Percentiles rank a stretch among this genome's conserved stretches.
These are phyloP conservation scores for Phlebopus sp. DNA, from an alignment of 1,284 basidiomycete genomes.

Conservation along the genomic window DNA sequence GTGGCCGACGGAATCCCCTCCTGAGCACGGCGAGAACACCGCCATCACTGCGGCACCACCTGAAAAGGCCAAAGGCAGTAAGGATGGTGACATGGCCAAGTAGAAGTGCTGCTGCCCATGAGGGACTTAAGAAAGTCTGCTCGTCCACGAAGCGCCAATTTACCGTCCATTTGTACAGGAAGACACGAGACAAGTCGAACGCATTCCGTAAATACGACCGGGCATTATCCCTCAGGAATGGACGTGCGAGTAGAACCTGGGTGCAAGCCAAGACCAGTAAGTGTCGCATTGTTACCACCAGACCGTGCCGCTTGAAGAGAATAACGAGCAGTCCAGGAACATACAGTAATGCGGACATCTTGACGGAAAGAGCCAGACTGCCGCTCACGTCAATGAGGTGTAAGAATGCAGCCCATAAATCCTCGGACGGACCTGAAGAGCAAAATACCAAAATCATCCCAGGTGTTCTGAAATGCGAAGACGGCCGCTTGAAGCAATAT, in stretches of 20 bases:
- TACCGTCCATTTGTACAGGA: constrained; percentile 96
- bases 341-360: constrained; percentile 96
- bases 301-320: constrained; percentile 71
- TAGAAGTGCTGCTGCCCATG: constrained; percentile 66
- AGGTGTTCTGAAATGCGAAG: constrained; percentile 55
- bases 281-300: constrained; percentile 54
- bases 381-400: constrained; percentile 11
- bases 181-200: constrained; percentile 87
- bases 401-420: neutral
- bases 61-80: constrained; percentile 65
- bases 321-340: constrained; percentile 85
- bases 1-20: constrained; percentile 55
- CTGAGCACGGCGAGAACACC: constrained; percentile 55
- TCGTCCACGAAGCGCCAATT: constrained; percentile 93
- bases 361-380: constrained; percentile 86
- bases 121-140: constrained; percentile 64
- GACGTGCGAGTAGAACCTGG: constrained; percentile 66
- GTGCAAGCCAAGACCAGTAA: constrained; percentile 49
- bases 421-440: constrained; percentile 67
- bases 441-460: constrained; percentile 61
- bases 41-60: constrained; percentile 71
- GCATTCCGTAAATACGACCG: constrained; percentile 71
- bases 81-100: constrained; percentile 63
- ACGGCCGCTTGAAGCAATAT: constrained; percentile 59
- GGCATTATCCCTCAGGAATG: constrained; percentile 68